Conservation (phyloP, 2,329 filamentous ascomycete genomes). For the Hortaea sp. region DNA sequence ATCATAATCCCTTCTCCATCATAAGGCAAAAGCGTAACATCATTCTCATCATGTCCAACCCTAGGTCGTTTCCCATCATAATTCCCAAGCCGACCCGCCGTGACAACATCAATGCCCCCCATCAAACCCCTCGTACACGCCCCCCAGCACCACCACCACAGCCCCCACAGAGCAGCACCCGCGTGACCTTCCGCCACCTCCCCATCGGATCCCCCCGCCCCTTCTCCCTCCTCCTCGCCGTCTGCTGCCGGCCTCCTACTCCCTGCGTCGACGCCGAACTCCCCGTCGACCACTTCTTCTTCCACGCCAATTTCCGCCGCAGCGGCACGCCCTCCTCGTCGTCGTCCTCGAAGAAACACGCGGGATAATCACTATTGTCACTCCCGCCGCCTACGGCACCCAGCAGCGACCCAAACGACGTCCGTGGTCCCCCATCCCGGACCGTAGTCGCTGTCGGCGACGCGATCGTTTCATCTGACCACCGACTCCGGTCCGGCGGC, state of each 20-base stretch:
- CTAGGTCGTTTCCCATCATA: too few species aligned
- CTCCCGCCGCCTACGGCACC: conserved; percentile 1
- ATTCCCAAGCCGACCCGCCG: too few species aligned
- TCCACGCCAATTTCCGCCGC: conserved; percentile 14
- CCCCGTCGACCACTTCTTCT: background rate
- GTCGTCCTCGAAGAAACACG: conserved; percentile 22
- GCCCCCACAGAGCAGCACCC: background rate
- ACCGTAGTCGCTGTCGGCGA: conserved; percentile 12
- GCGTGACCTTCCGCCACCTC: background rate
- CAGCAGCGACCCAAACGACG: conserved; percentile 16
- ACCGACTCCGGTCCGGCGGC: conserved; percentile 8
- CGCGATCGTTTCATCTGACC: conserved; percentile 21
- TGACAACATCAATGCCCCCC: too few species aligned
- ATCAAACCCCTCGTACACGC: background rate
- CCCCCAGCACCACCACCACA: background rate
- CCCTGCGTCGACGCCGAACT: conserved; percentile 2
- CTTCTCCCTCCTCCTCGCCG: background rate
- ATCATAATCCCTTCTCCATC: too few species aligned
- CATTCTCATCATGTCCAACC: too few species aligned
- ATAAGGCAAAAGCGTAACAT: too few species aligned
- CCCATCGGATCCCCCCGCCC: background rate
- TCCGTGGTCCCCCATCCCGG: conserved; percentile 7
- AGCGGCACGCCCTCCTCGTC: conserved; percentile 11
- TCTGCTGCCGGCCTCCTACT: background rate
- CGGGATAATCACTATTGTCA: conserved; percentile 15